Evolutionary conservation across 2,329 filamentous ascomycete species (phyloP), one percentile per base, ranked within the genome.

Genomic region (Hymenoscyphus linearis): DNA sequence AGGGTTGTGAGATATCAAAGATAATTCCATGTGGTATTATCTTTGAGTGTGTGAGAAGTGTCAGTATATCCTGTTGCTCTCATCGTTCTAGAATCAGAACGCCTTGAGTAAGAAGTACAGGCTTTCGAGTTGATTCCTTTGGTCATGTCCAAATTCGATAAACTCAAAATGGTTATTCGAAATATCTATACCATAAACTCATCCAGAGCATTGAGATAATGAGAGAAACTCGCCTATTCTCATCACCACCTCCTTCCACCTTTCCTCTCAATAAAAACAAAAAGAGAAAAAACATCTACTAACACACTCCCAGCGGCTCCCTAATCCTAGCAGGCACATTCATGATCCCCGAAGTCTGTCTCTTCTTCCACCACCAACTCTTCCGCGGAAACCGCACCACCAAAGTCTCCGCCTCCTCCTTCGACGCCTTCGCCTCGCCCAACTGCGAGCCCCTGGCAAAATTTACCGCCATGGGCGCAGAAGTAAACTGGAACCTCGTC

Each of bases 281-380:
- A 10, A 25, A 50, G 25, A 50, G 4, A 25, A 26, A 3, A 50
- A 10, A 25, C 18, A 50, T 25, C 13, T 3, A 13, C 12, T 13
- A 9, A 5, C 13, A 22, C 2, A n/a, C 3, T 25, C n/a, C 2
- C n/a, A 50, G 44, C 44, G 86, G 85, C 14, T 86, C 86, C 10
- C 75, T 90, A 62, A 85, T 90, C 61, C 84, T 90, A 60, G 87
- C 87, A 14, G 86, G 86, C 12, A 87, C 89, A 66, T 89, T 90
- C 70, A 86, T 87, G 80, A 87, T 90, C 58, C 87, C 87, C 0
- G 87, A 90, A 75, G 87, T 90, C 27, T 88, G 86, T 69, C 78
- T 90, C 44, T 90, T 88, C 75, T 90, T 90, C 77, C 87, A 89
- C 71, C 85, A 88, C 73, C 85, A 82, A 66, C 79, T 90, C 22